Evolutionary conservation across 371 early-diverging fungal genomes (phyloP), one percentile per base, ranked within the genome.

Genomic region (Mucor mucedo): DNA sequence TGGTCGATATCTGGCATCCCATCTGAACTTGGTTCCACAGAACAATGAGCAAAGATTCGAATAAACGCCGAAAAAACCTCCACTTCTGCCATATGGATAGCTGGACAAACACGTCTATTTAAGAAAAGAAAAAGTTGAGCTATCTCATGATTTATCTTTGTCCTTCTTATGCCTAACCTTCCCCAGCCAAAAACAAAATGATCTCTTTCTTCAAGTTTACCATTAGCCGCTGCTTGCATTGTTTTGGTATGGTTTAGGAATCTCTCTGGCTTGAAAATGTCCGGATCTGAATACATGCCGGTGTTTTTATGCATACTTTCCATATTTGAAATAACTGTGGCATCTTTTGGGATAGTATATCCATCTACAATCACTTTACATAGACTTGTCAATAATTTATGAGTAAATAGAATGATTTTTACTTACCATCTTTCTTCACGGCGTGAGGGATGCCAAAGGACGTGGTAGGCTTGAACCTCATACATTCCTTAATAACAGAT

Each of bases 111-210:
- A 16, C 68, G 58, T 58, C 65, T 52, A 41, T 28, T 21, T 21
- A 48, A 42, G n/a, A 42, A 42, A 21, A 21, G 1, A 21, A 21
- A 21, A 21, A 21, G 21, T 21, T 21, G 21, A 21, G 21, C 21
- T 21, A 21, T 21, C 0, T 21, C 21, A 21, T 21, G 21, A 21
- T 21, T 21, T 21, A 21, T 21, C 21, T 21, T 21, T 21, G 21
- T 21, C 21, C 21, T 21, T 21, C 1, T 21, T 21, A 21, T 21
- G 21, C 21, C 21, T 32, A 29, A 56, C 56, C 56, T 67, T 53
- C 69, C 69, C 65, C 65, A 70, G 4, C 70, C 70, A 65, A 70
- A 70, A 35, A 45, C 52, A 44, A 35, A 70, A n/a, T 57, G 57
- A 49, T 70, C 65, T 10, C 70, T 30, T 5, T 65, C 55, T 41